phyloP scores from a whole-genome alignment of 2,329 filamentous ascomycete species.

The Penicillium paneum region DNA sequence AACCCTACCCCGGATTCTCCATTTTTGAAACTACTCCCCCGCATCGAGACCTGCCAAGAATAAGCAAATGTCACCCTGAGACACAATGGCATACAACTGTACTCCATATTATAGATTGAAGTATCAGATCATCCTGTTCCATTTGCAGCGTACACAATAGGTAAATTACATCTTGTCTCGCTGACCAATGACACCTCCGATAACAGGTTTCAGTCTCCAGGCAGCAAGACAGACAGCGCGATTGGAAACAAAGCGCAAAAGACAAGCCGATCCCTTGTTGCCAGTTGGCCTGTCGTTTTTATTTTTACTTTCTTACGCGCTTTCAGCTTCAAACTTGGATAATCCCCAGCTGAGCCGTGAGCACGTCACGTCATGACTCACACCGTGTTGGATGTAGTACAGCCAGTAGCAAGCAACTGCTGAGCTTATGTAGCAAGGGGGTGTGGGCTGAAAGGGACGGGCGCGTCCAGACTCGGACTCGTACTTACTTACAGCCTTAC shows the following conservation, averaged over 20 bases:
- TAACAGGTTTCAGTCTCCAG: neutral
- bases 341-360: slow-evolving; percentile 1
- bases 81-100: neutral
- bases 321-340: neutral
- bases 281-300: neutral
- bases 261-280: neutral
- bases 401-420: neutral
- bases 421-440: neutral
- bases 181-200: neutral
- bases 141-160: neutral
- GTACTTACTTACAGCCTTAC: neutral
- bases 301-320: neutral
- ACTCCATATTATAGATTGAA: neutral
- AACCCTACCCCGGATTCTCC: slow-evolving; percentile 10
- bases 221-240: slow-evolving; percentile 1
- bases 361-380: slow-evolving; percentile 21
- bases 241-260: slow-evolving; percentile 16
- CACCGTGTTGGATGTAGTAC: slow-evolving; percentile 6
- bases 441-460: neutral
- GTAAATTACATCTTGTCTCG: neutral
- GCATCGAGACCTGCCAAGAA: slow-evolving; percentile 8
- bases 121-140: neutral
- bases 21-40: neutral
- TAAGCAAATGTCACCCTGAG: slow-evolving; percentile 2
- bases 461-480: neutral